Conservation (phyloP, 768 basidiomycete genomes). For the Russula dissimulans region DNA sequence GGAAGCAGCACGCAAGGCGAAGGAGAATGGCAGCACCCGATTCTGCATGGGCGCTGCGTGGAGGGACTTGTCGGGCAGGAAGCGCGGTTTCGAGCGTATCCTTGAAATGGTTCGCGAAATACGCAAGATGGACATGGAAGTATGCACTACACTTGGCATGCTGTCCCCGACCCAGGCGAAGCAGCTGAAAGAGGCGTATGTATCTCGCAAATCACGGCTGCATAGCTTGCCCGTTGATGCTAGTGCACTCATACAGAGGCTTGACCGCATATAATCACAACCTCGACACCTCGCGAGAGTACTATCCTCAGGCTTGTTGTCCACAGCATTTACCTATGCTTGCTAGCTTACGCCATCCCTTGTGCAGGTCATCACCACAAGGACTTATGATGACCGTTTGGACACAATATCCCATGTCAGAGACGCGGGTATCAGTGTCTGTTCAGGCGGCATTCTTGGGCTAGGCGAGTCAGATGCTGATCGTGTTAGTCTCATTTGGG, state of each 20-base stretch:
- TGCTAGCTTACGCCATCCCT: neutral
- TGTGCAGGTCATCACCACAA: slow-evolving; percentile 77
- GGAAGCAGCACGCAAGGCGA: slow-evolving; percentile 86
- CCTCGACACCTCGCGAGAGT: slow-evolving; percentile 94
- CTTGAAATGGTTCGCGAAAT: slow-evolving; percentile 85
- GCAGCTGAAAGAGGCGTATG: slow-evolving; percentile 88
- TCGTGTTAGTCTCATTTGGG: slow-evolving; percentile 88
- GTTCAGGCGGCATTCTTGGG: slow-evolving; percentile 93
- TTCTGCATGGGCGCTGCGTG: slow-evolving; percentile 99
- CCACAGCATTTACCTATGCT: neutral
- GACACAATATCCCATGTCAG: slow-evolving; percentile 86
- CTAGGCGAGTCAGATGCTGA: slow-evolving; percentile 87
- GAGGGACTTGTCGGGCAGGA: slow-evolving; percentile 88
- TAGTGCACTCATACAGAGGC: slow-evolving; percentile 40
- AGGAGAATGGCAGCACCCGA: slow-evolving; percentile 91
- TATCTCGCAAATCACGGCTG: neutral
- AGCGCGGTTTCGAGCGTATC: slow-evolving; percentile 89
- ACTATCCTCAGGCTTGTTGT: slow-evolving; percentile 73
- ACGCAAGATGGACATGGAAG: slow-evolving; percentile 97
- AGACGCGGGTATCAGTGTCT: slow-evolving; percentile 93
- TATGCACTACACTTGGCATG: slow-evolving; percentile 98
- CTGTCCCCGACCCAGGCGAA: slow-evolving; percentile 86
- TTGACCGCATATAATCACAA: slow-evolving; percentile 99
- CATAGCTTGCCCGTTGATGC: neutral
- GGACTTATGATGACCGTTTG: slow-evolving; percentile 89